A percentile compares a stretch with the other conserved stretches of the same genome.
phyloP scores from a whole-genome alignment of 2,329 filamentous ascomycete genomes.

The Microcyclosporella mali region DNA sequence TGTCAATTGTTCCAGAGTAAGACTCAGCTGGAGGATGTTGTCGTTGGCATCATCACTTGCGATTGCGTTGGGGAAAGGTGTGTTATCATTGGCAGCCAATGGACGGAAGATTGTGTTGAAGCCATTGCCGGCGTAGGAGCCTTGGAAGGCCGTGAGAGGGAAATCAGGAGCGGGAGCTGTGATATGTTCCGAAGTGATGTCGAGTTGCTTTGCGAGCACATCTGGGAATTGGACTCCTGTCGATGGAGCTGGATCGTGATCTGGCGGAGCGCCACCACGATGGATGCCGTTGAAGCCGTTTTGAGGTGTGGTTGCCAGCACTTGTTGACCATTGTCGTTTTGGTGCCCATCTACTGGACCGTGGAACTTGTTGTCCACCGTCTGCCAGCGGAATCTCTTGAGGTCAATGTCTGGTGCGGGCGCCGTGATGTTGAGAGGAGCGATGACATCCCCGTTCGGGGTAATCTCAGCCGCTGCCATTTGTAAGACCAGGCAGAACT shows the following conservation, averaged over 20 bases:
- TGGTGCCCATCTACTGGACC: constrained; percentile 1
- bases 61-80: too few species aligned
- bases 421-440: constrained; percentile 9
- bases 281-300: too few species aligned
- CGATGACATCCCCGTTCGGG: constrained; percentile 7
- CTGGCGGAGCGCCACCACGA: too few species aligned
- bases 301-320: not conserved
- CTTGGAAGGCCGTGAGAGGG: constrained; percentile 8
- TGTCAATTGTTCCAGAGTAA: constrained; percentile 33
- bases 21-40: constrained; percentile 37
- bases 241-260: too few species aligned
- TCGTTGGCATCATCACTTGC: constrained; percentile 2
- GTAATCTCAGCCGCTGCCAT: constrained; percentile 4
- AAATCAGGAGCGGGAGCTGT: constrained; percentile 1
- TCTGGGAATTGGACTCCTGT: not conserved
- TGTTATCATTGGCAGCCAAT: constrained; percentile 14
- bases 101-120: constrained; percentile 39
- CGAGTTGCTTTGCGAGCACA: not conserved
- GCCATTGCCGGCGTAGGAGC: constrained; percentile 30
- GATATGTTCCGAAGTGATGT: not conserved
- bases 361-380: constrained; percentile 4
- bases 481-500: too few species aligned
- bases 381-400: constrained; percentile 7
- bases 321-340: not conserved
- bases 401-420: constrained; percentile 9